Evolutionary conservation across 495 filamentous ascomycete genomes (phyloP).

Genomic region (Penicillium manginii): DNA sequence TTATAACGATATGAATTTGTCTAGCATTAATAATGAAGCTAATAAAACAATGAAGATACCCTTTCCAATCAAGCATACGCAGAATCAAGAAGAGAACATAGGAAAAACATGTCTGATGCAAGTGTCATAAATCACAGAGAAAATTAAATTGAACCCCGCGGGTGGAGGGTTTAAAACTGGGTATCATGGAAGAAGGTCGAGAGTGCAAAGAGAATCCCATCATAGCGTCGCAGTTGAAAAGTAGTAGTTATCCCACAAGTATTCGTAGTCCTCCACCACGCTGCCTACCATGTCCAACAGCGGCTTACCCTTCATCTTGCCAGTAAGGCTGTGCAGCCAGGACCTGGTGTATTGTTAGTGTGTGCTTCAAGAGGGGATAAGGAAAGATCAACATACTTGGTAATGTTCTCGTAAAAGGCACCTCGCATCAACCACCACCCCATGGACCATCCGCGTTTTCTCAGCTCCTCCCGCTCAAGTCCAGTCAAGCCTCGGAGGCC

Average conservation of each 20-base stretch:
- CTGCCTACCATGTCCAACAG: constrained; percentile 79
- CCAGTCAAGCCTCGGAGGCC: constrained; percentile 73
- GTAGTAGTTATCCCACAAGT: constrained; percentile 97
- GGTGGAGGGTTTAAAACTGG: constrained; percentile 17
- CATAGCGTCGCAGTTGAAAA: constrained; percentile 76
- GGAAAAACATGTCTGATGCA: constrained; percentile 2
- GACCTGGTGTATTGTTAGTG: constrained; percentile 49
- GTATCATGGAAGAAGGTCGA: constrained; percentile 29
- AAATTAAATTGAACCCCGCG: neutral
- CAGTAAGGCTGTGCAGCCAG: constrained; percentile 63
- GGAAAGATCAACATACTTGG: constrained; percentile 59
- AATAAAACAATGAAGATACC: constrained; percentile 34
- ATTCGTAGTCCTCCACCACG: constrained; percentile 93
- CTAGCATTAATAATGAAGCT: constrained; percentile 23
- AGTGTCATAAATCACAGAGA: neutral
- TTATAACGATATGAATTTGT: constrained; percentile 18
- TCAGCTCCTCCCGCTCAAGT: constrained; percentile 86
- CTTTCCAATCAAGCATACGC: constrained; percentile 2
- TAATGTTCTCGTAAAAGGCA: constrained; percentile 93
- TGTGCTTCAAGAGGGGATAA: neutral
- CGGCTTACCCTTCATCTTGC: constrained; percentile 72
- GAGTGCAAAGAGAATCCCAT: constrained; percentile 13
- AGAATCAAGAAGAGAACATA: neutral
- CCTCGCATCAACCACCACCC: constrained; percentile 95
- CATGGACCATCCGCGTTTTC: constrained; percentile 82